Evolutionary conservation across 1,284 basidiomycete species (phyloP), one percentile per base, ranked within the genome.

Genomic region (Xerocomus nothofagi): DNA sequence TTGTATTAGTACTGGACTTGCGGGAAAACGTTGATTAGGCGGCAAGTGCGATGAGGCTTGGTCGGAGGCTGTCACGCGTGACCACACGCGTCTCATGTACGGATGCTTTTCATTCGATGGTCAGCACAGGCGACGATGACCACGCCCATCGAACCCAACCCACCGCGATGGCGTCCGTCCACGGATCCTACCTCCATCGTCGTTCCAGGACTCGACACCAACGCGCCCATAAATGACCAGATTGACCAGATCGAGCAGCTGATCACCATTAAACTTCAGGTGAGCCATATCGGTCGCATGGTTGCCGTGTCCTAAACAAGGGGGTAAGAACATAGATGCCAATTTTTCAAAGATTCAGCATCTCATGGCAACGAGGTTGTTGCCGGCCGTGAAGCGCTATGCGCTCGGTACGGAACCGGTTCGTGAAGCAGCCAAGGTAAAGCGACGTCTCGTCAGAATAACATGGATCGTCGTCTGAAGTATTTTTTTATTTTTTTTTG

Each of bases 181-280:
- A 56, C 72, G 5, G 79, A 90, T 63, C 82, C 88, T 8, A 59
- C 74, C 2, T 76, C 77, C 40, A 89, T 91, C 44, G 65, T 76
- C 31, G 78, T 94, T 7, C 83, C 85, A 6, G 90, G 91, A 0
- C 78, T 94, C 43, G 86, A 92, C 60, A 84, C 82, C 1, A 75
- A 74, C 9, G 84, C 89, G 12, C 79, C 92, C 23, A 77, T 89
- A 30, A 79, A 81, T 39, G 90, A 91, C 66, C 88, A 94, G 76
- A 88, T 94, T 50, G 93, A 97, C 66, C 92, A 95, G 71, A 91
- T 97, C 53, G 94, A 98, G 70, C 94, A 96, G 67, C 78, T 96
- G 59, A 97, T 97, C 60, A 97, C 94, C 1, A 78, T 96, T 42
- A 88, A 87, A 62, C 72, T 91, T 24, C 88, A 91, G 80, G 88